These are phyloP conservation scores for Venturia pyrina DNA, from an alignment of 2,329 filamentous ascomycete genomes.

Conservation along the genomic window DNA sequence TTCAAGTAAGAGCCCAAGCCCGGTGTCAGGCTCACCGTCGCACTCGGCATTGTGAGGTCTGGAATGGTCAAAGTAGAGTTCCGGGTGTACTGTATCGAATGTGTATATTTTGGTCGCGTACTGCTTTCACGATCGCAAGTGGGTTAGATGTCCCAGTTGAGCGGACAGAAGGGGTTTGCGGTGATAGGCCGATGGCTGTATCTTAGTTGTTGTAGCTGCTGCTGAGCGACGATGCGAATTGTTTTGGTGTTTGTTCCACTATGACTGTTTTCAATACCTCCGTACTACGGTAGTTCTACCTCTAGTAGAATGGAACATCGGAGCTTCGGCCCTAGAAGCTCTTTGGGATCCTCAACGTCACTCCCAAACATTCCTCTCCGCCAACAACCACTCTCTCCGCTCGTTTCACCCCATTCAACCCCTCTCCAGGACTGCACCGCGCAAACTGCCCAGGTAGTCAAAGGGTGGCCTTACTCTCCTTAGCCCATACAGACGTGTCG, in stretches of 20 bases:
- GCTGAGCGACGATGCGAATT: not conserved
- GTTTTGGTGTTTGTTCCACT: not conserved
- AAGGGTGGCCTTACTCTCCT: not conserved
- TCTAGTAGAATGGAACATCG: too few species aligned
- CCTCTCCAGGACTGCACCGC: not conserved
- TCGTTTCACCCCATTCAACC: not conserved
- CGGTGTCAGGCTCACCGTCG: slow-evolving; percentile 53
- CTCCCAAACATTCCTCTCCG: not conserved
- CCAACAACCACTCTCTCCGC: not conserved
- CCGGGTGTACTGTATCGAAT: not conserved
- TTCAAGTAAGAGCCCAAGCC: slow-evolving; percentile 70
- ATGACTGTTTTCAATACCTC: too few species aligned
- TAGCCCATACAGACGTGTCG: not conserved
- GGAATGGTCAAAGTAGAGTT: not conserved
- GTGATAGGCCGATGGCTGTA: not conserved
- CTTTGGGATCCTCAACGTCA: not conserved
- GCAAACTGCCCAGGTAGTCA: not conserved
- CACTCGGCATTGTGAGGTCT: slow-evolving; percentile 44
- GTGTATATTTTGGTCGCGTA: not conserved
- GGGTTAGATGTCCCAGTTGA: not conserved
- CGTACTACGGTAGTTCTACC: too few species aligned
- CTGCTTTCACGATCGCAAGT: not conserved
- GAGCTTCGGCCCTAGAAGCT: not conserved
- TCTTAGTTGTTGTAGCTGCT: not conserved
- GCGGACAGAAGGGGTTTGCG: not conserved